Base-by-base conservation (phyloP, 441 rosid genomes). In the Sinapis alba region DNA sequence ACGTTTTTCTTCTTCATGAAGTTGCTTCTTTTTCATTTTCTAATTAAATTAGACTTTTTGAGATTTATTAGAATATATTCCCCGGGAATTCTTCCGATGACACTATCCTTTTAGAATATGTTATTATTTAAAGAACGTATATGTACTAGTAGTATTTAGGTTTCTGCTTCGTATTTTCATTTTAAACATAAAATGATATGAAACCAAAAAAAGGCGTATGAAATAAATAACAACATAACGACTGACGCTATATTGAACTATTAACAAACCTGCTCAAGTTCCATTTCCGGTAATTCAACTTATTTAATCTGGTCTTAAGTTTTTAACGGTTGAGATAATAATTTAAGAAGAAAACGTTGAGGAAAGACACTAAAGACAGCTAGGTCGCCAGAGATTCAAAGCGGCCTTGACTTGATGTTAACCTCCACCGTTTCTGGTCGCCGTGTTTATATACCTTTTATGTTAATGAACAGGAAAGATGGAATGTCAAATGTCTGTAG, bases 1-100 rank as follows among this genome's bases (percentile, higher is more conserved):
- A 59, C 41, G 54, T 74, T 74, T 60, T 32, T 59, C n/a, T 67
- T 41, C 51, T 43, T 43, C 51, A 5, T n/a, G 15, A 19, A 65
- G 47, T 10, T 23, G 24, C 0, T 32, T 61, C 15, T 47, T 47
- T 47, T 47, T 16, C 54, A 16, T 16, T 54, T 36, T 54, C 24
- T 9, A 10, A 38, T 38, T 11, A 21, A 65, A 38, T 41, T 13
- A 41, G 24, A 10, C 61, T 7, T 65, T 66, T 15, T 47, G 7
- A 1, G 23, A 19, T n/a, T 19, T n/a, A 36, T 26, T 41, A 56
- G 79, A 75, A 68, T 68, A 62, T 75, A 75, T 75, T 75, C 74
- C 64, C 26, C 11, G n/a, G 19, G 45, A 7, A 18, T 65, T 68
- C n/a, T 75, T 16, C 63, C 6, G 68, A 67, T 61, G 23, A 11